Conservation (phyloP, 768 basidiomycete species). For the Collybia sp. region DNA sequence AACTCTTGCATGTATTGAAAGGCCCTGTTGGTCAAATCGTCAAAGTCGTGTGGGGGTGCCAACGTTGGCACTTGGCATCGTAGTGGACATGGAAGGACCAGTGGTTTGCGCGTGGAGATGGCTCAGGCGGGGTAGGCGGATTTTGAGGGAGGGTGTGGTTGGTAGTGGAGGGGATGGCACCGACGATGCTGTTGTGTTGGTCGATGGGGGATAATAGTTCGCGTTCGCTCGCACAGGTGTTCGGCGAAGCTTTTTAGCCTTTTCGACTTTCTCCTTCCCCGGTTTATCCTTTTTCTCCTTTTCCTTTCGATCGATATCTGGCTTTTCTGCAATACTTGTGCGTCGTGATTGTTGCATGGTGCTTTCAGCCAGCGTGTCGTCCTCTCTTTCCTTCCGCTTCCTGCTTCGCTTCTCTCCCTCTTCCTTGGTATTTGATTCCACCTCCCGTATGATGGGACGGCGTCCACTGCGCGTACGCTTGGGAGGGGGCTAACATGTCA, state of each 20-base stretch:
- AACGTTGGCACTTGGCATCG: constrained; percentile 15
- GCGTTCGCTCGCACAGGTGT: constrained; percentile 9
- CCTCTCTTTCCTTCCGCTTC: constrained; percentile 41
- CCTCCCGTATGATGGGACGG: constrained; percentile 22
- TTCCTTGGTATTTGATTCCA: constrained; percentile 17
- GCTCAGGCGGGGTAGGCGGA: constrained; percentile 47
- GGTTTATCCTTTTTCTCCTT: not conserved
- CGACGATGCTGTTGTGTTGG: constrained; percentile 13
- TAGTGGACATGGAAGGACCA: constrained; percentile 12
- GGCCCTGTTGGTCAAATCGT: not conserved
- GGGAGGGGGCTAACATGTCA: constrained; percentile 11
- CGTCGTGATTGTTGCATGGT: constrained; percentile 6
- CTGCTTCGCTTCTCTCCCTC: constrained; percentile 31
- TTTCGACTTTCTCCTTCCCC: constrained; percentile 14
- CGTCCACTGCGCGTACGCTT: constrained; percentile 21
- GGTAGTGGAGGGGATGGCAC: constrained; percentile 21
- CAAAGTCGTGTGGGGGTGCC: constrained; percentile 21
- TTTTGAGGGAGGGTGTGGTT: constrained; percentile 47
- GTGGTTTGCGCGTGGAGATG: constrained; percentile 17
- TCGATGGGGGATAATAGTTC: constrained; percentile 9
- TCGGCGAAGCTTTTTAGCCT: constrained; percentile 15
- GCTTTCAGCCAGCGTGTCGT: constrained; percentile 20
- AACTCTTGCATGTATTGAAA: not conserved
- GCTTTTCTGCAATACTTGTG: constrained; percentile 6
- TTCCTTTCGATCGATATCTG: constrained; percentile 9